Conservation (phyloP, 1,284 basidiomycete species). For the Fomitopsis schrenkii region DNA sequence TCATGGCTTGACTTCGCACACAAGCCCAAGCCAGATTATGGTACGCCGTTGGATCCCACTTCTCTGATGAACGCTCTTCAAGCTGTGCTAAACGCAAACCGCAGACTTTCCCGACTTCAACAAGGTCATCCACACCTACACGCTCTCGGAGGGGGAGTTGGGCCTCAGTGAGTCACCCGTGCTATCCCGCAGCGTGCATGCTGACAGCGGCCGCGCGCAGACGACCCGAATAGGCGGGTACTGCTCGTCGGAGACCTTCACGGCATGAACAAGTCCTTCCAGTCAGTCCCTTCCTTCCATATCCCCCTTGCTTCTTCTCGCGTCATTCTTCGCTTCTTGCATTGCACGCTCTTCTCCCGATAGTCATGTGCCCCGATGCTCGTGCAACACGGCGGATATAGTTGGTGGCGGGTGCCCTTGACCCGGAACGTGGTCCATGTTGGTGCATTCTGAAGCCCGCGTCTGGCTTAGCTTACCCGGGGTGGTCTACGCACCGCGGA, state of each 20-base stretch:
- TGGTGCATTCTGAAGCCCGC: neutral
- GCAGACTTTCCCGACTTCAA: conserved; percentile 54
- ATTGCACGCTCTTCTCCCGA: neutral
- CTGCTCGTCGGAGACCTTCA: conserved; percentile 85
- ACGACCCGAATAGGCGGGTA: conserved; percentile 48
- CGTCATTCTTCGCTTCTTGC: neutral
- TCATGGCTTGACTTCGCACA: neutral
- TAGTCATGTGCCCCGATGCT: neutral
- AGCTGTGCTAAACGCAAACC: neutral
- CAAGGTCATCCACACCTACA: conserved; percentile 38
- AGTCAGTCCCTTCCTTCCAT: conserved; percentile 39
- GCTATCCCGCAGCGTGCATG: neutral
- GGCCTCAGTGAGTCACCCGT: conserved; percentile 40
- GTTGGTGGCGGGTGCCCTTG: neutral
- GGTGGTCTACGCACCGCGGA: neutral
- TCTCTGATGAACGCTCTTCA: neutral
- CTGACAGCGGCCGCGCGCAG: conserved; percentile 26
- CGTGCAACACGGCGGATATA: neutral
- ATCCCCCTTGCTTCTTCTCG: neutral
- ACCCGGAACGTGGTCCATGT: neutral
- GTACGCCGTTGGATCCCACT: conserved; percentile 3
- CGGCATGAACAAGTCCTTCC: conserved; percentile 67
- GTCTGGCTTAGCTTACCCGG: neutral
- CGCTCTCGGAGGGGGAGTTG: conserved; percentile 43
- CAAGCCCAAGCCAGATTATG: conserved; percentile 10